Conservation (phyloP, 805 yeast species). For the Pichia manshurica region DNA sequence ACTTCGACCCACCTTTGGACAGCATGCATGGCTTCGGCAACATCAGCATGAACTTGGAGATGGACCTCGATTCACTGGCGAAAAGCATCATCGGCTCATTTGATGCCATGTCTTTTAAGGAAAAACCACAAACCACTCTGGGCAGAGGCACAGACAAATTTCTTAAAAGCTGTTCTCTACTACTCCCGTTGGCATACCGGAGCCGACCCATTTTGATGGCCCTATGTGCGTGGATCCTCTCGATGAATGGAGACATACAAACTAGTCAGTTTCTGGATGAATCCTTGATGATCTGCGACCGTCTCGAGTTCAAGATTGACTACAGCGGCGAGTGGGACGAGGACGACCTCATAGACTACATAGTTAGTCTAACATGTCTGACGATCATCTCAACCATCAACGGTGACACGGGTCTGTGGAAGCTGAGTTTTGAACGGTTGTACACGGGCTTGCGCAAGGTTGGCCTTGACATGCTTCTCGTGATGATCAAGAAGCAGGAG, state of each 20-base stretch:
- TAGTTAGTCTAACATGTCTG: slow-evolving; percentile 17
- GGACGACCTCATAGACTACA: slow-evolving; percentile 14
- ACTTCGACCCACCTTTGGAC: no score
- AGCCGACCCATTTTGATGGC: slow-evolving; percentile 13
- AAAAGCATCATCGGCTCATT: slow-evolving; percentile 9
- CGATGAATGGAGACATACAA: slow-evolving; percentile 8
- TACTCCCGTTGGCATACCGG: slow-evolving; percentile 10
- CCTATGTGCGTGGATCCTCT: slow-evolving; percentile 16
- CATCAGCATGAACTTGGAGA: neutral
- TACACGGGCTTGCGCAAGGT: slow-evolving; percentile 11
- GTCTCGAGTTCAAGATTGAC: neutral
- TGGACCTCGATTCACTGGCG: slow-evolving; percentile 11
- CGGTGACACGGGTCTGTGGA: slow-evolving; percentile 21
- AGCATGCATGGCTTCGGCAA: no score
- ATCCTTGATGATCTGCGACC: slow-evolving; percentile 9
- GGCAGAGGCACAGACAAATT: slow-evolving; percentile 5
- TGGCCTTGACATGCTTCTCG: slow-evolving; percentile 15
- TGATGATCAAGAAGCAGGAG: slow-evolving; percentile 7
- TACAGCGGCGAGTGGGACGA: neutral
- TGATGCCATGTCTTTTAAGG: neutral
- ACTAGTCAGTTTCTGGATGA: slow-evolving; percentile 9
- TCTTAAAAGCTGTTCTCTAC: neutral
- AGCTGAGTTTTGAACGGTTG: slow-evolving; percentile 17
- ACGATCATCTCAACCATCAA: slow-evolving; percentile 17
- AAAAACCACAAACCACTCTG: no score